Conservation (phyloP, 78 protist genomes). For the Dictyostelium brefeldianum region DNA sequence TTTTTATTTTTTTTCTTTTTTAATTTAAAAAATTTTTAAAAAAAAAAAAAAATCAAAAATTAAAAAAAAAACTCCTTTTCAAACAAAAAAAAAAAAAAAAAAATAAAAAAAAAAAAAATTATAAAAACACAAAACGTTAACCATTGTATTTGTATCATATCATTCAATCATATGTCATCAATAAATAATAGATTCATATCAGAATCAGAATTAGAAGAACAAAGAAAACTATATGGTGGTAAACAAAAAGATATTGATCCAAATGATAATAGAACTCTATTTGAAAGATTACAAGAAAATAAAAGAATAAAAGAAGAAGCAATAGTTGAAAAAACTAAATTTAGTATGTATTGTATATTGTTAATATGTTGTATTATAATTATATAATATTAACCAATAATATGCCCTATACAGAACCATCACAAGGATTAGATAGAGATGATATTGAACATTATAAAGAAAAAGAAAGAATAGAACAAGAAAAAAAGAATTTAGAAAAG, state of each 20-base stretch:
- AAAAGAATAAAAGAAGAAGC: constrained; percentile 36
- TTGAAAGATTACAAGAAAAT: constrained; percentile 63
- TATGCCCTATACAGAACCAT: background rate
- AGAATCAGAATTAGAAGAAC: constrained; percentile 69
- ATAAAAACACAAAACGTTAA: background rate
- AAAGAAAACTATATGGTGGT: constrained; percentile 48
- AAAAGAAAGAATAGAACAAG: constrained; percentile 26
- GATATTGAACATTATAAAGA: constrained; percentile 69
- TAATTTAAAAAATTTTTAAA: background rate
- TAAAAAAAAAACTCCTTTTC: background rate
- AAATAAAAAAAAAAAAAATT: background rate
- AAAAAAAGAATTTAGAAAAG: constrained; percentile 34
- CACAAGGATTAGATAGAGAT: constrained; percentile 60
- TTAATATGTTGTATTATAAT: background rate
- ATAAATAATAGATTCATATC: constrained; percentile 32
- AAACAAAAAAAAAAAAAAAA: background rate
- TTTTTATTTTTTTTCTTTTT: background rate
- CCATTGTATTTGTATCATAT: no score
- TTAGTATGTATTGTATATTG: no score
- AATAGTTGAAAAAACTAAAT: constrained; percentile 14
- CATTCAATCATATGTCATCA: no score
- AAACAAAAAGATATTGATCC: constrained; percentile 17
- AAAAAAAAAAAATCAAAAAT: background rate
- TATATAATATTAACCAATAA: background rate
- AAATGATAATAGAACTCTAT: constrained; percentile 46